Evolutionary conservation across 176 grass and related monocot species (phyloP), one percentile per base, ranked within the genome.

Genomic region (Avena insularis): DNA sequence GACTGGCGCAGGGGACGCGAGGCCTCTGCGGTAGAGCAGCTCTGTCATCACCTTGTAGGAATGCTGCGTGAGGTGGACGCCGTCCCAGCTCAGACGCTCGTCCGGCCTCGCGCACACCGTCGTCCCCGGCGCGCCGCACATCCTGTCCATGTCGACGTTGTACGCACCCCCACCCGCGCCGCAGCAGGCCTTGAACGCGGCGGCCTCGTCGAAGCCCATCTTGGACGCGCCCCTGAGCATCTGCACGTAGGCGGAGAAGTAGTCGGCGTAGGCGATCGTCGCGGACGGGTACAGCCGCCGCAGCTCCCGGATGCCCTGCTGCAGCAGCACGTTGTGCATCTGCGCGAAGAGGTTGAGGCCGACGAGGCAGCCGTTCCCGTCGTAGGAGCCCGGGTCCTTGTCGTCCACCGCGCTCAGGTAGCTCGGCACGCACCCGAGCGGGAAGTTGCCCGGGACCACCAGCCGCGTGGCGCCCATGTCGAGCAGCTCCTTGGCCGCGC

Each of bases 41-140:
- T 81, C 69, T 35, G 12, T 13, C 83, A 89, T 76, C 69, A 89
- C 77, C 2, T 50, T 17, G 63, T 97, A 93, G 0, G 93, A 89
- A 7, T 54, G 89, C 71, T 97, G 93, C n/a, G 95, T 97, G 6
- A 97, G 85, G 90, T 97, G 95, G 61, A 97, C 87, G 54, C 95
- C 95, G 27, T 97, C 95, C 92, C 93, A 97, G 79, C 89, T 97
- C 17, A 95, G 79, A 82, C 76, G 10, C 49, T 85, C 75, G 9
- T 81, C 88, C 0, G 92, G 92, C 17, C 89, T 88, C 8, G 82
- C 71, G 88, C 92, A 97, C 43, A 89, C 77, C 8, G 47, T 62
- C 19, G 90, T 80, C 27, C 90, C 88, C 0, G 67, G 38, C 45
- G 80, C 36, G 45, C 95, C 95, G 79, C 95, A 95, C 79, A 95